Percentiles rank a stretch among this genome's conserved stretches.
Conservation (phyloP, 192 early-diverging fungal species). For the Diversispora eburnea region DNA sequence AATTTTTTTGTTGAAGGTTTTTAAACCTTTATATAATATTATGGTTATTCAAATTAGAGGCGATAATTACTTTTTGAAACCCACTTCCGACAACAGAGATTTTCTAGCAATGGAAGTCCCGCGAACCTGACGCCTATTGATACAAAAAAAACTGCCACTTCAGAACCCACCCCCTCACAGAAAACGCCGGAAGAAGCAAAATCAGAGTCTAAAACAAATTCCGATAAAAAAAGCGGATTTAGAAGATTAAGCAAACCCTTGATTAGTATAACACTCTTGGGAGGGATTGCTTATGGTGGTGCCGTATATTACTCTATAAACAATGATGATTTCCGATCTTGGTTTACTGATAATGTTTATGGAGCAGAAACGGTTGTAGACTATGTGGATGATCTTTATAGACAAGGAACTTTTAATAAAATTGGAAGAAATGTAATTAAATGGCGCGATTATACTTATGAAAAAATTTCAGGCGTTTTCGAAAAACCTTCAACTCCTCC, state of each 20-base stretch:
- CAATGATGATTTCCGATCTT: conserved; percentile 54
- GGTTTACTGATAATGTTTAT: conserved; percentile 57
- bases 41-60: background rate
- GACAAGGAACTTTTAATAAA: conserved; percentile 38
- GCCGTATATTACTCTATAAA: conserved; percentile 49
- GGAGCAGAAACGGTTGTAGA: conserved; percentile 51
- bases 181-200: background rate
- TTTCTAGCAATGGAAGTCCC: background rate
- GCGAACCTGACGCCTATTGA: conserved; percentile 2
- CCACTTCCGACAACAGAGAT: conserved; percentile 1
- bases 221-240: conserved; percentile 8
- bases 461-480: background rate
- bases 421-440: background rate
- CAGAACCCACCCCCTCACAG: background rate
- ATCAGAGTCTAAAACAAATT: background rate
- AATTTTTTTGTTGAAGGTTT: background rate
- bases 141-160: background rate
- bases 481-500: background rate
- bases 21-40: background rate
- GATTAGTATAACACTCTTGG: conserved; percentile 30
- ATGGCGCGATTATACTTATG: background rate
- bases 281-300: conserved; percentile 45
- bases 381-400: conserved; percentile 48
- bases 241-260: background rate
- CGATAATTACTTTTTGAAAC: conserved; percentile 7